phyloP scores from a whole-genome alignment of 2,329 filamentous ascomycete species.

The Cercospora beticola region DNA sequence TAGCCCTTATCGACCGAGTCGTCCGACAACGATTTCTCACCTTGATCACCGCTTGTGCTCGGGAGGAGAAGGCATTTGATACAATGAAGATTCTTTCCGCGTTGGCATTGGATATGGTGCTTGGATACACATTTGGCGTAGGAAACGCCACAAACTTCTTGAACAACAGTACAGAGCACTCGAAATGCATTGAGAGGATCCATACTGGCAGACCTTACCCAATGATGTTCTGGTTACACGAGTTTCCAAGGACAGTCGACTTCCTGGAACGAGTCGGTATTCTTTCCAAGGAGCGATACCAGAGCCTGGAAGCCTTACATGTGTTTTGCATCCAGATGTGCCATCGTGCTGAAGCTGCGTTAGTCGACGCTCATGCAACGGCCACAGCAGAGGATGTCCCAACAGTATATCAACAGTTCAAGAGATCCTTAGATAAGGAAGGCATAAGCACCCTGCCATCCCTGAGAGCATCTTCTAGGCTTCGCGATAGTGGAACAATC shows the following conservation, averaged over 20 bases:
- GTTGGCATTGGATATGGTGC: neutral
- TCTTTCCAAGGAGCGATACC: neutral
- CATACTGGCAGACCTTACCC: neutral
- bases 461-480: neutral
- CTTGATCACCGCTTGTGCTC: neutral
- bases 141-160: neutral
- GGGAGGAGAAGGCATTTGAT: neutral
- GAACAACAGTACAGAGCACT: neutral
- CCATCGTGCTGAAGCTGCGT: conserved; percentile 1
- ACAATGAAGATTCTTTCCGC: neutral
- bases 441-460: neutral
- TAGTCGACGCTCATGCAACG: neutral
- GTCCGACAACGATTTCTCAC: neutral
- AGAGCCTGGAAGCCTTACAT: conserved; percentile 3
- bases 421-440: neutral
- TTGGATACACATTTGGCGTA: neutral
- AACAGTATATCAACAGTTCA: neutral
- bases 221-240: neutral
- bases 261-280: neutral
- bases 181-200: neutral
- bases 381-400: neutral
- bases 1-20: neutral
- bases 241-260: neutral
- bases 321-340: conserved; percentile 7
- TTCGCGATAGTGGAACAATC: neutral